Conservation (phyloP, 805 yeast species). For the Zygotorulaspora sp. region DNA sequence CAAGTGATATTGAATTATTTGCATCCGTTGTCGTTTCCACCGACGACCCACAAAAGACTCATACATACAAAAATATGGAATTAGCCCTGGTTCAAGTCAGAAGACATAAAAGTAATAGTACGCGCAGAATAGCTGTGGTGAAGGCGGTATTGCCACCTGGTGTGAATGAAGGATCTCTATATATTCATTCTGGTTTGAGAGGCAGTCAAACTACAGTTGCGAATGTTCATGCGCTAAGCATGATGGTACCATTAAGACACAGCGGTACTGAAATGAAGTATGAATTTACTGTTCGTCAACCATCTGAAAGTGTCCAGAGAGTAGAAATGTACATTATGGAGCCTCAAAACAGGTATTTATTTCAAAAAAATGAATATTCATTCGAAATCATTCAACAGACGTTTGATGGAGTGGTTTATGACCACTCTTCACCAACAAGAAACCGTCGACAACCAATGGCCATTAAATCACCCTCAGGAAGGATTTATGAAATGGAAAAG, state of each 20-base stretch:
- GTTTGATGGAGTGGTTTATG: constrained; percentile 43
- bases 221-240: constrained; percentile 61
- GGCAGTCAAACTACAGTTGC: constrained; percentile 55
- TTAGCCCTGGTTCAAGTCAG: constrained; percentile 72
- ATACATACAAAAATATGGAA: constrained; percentile 33
- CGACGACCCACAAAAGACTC: constrained; percentile 23
- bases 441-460: constrained; percentile 53
- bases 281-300: constrained; percentile 66
- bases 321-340: constrained; percentile 78
- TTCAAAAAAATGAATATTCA: constrained; percentile 53
- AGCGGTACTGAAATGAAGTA: constrained; percentile 54
- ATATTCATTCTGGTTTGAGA: constrained; percentile 65
- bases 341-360: constrained; percentile 71
- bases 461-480: constrained; percentile 81
- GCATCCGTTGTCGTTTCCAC: constrained; percentile 53
- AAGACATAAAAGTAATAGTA: constrained; percentile 49
- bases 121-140: constrained; percentile 62
- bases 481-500: constrained; percentile 55
- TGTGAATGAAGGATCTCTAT: constrained; percentile 65
- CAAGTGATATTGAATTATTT: constrained; percentile 63
- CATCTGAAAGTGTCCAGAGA: constrained; percentile 61
- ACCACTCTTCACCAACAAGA: constrained; percentile 15
- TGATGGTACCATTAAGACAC: constrained; percentile 73
- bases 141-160: constrained; percentile 76
- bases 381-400: constrained; percentile 65